Conservation (phyloP, 768 basidiomycete genomes). For the Amanita rubescens region DNA sequence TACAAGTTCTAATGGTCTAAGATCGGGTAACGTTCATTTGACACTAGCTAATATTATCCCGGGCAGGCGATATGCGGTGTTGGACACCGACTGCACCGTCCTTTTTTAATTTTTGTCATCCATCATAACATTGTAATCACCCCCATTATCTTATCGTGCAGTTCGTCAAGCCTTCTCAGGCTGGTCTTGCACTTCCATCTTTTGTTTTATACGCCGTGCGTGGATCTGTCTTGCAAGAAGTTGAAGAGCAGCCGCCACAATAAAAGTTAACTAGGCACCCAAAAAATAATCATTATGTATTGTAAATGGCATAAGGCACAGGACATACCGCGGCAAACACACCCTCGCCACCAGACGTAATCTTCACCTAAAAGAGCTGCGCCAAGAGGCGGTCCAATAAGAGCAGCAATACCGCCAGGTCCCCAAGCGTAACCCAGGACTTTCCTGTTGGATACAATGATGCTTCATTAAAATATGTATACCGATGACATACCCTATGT, state of each 20-base stretch:
- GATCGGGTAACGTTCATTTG: no score
- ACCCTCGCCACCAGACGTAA: slow-evolving; percentile 10
- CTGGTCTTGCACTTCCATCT: background rate
- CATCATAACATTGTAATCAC: no score
- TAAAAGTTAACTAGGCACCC: background rate
- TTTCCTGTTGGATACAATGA: background rate
- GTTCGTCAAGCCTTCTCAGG: background rate
- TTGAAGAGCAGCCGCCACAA: slow-evolving; percentile 2
- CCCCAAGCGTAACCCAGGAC: slow-evolving; percentile 6
- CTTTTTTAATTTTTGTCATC: no score
- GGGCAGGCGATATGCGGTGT: no score
- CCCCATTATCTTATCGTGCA: no score
- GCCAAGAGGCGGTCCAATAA: slow-evolving; percentile 7
- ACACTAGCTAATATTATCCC: no score
- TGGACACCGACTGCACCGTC: no score
- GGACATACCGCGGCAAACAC: slow-evolving; percentile 7
- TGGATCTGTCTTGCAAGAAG: slow-evolving; percentile 6
- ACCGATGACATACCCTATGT: slow-evolving; percentile 3
- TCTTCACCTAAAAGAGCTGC: slow-evolving; percentile 5
- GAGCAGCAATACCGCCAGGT: slow-evolving; percentile 6
- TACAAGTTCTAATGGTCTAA: no score
- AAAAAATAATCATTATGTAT: background rate
- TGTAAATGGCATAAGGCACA: background rate
- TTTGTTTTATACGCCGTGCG: background rate
- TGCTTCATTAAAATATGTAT: background rate